Conservation (phyloP, 2,329 filamentous ascomycete genomes). For the Proliferodiscus dingleyae region DNA sequence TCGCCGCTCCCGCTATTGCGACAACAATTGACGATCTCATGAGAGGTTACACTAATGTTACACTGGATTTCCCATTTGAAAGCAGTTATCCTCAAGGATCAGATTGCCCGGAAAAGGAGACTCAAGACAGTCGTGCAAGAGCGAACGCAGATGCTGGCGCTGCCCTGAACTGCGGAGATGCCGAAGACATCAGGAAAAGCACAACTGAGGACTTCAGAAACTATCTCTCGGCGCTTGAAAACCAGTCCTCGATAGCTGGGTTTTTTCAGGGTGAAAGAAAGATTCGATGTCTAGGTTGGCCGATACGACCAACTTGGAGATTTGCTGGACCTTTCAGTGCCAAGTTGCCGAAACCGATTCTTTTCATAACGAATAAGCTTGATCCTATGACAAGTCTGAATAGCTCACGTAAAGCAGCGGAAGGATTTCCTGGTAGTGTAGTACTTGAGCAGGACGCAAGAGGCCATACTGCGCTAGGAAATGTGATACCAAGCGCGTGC, state of each 20-base stretch:
- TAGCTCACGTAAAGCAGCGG: too few species aligned
- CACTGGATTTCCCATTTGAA: too few species aligned
- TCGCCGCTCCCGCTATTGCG: too few species aligned
- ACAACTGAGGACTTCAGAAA: conserved; percentile 2
- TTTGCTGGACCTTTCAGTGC: conserved; percentile 4
- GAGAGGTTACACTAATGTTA: too few species aligned
- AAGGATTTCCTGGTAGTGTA: conserved; percentile 2
- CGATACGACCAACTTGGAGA: conserved; percentile 3
- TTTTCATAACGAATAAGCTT: neutral
- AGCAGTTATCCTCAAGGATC: too few species aligned
- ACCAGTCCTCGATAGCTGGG: conserved; percentile 5
- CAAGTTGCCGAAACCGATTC: neutral
- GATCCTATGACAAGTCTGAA: conserved; percentile 1
- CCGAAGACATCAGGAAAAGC: conserved; percentile 2
- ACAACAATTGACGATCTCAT: too few species aligned
- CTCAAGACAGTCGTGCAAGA: neutral
- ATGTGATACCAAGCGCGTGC: neutral
- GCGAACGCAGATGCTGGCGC: conserved; percentile 6
- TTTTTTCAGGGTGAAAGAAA: conserved; percentile 10
- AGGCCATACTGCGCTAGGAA: conserved; percentile 1
- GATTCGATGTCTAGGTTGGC: conserved; percentile 7
- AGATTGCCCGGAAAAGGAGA: too few species aligned
- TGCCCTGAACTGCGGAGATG: conserved; percentile 5
- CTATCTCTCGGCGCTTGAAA: conserved; percentile 4
- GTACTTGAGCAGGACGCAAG: conserved; percentile 2